Conservation (phyloP, 2,329 filamentous ascomycete genomes). For the Geosmithia flava region DNA sequence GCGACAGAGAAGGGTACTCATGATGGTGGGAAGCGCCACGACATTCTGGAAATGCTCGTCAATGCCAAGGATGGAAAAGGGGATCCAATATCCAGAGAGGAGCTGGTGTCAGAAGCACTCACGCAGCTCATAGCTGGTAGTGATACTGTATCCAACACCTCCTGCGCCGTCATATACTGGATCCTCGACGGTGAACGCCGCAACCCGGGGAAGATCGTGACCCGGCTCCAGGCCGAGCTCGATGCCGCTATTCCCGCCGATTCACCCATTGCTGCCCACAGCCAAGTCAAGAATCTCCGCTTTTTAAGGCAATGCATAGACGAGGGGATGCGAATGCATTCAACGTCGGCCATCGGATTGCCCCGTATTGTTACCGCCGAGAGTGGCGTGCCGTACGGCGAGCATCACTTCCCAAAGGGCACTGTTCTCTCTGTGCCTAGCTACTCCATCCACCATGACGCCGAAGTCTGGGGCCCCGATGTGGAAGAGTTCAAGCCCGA, state of each 20-base stretch:
- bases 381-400: constrained; percentile 2
- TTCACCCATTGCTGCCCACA: constrained; percentile 2
- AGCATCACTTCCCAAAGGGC: constrained; percentile 6
- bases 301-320: constrained; percentile 6
- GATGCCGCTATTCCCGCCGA: constrained; percentile 4
- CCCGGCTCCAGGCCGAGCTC: constrained; percentile 4
- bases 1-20: background rate
- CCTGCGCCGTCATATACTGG: constrained; percentile 6
- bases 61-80: constrained; percentile 4
- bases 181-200: constrained; percentile 5
- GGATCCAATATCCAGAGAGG: constrained; percentile 4
- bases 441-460: constrained; percentile 6
- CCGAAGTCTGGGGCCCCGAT: constrained; percentile 23
- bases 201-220: constrained; percentile 3
- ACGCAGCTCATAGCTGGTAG: constrained; percentile 7
- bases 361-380: constrained; percentile 5
- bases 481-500: constrained; percentile 21
- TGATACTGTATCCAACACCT: constrained; percentile 6
- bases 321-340: constrained; percentile 6
- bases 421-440: constrained; percentile 5
- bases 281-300: constrained; percentile 4
- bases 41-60: constrained; percentile 5
- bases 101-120: constrained; percentile 5
- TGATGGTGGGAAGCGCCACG: background rate
- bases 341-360: constrained; percentile 5